Base-by-base conservation (phyloP, 2,329 filamentous ascomycete genomes). In the Colletotrichum tabaci region DNA sequence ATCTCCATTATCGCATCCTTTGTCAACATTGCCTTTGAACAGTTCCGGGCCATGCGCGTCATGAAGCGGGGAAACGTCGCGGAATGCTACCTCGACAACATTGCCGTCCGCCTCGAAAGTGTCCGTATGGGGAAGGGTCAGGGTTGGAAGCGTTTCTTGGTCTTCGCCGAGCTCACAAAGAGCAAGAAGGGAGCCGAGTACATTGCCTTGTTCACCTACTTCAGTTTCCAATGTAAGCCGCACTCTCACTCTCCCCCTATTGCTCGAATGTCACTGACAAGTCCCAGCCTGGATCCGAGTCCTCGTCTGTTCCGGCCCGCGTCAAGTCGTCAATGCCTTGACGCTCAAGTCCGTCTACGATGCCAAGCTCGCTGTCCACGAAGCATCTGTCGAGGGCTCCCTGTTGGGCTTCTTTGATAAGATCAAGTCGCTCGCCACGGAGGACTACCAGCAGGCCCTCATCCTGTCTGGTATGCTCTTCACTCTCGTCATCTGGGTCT, bases 391-490 rank as follows among this genome's bases (percentile, higher is more conserved):
- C 52, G 91, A 89, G 67, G 89, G 89, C 18, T 87, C 89, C 0
- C 83, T 97, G 40, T 83, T 89, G 21, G 91, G 92, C 73, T 97
- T 98, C 82, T 98, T 96, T 80, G 84, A 91, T 77, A 98, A 98
- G 77, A 87, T 98, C 75, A 88, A 90, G 75, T 84, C 88, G 12
- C 87, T 98, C 44, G 93, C 93, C 40, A 86, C 91, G 18, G 85
- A 92, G 44, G 92, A 97, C 80, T 91, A 90, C 73, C 90, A 92
- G 74, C 94, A 98, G 81, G 94, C 93, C 1, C 84, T 96, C 72
- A 93, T 98, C 75, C 87, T 98, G 62, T 93, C 91, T 49, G 92
- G 94, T 81, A 98, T 98, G 96, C 84, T 95, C 74, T 98, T 98
- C 83, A 98, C 96, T 4, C 81, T 98, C 26, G 80, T 98, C 66